Base-by-base conservation (phyloP, 306 rosid species). In the Medicago ruthenica region DNA sequence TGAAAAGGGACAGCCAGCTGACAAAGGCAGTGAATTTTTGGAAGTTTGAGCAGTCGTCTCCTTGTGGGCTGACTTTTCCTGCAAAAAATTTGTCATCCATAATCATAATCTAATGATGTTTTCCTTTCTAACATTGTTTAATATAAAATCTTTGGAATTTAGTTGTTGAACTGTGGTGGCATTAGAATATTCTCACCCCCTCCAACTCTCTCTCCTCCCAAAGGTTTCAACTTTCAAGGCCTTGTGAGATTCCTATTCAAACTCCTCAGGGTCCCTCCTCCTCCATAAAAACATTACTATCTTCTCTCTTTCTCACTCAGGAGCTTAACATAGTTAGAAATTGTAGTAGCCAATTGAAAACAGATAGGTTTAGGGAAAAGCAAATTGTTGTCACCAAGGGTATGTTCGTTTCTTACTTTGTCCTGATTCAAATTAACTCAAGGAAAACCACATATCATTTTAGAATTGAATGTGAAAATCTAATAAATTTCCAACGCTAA, bases 21-120 rank as follows among this genome's bases (percentile, higher is more conserved):
- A 92, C 91, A 87, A 93, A 90, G 84, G 83, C 95, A 89, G 97
- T 93, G 97, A 91, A 93, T 93, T 84, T 91, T 91, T 93, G 81
- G 98, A 87, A 85, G 87, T 84, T 67, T 75, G 98, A 86, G 95
- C 83, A 81, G 86, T 86, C 97, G 93, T 91, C 89, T 74, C 71
- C 68, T 85, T 89, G 88, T 80, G 97, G 82, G 98, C 98, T 93
- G 97, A 93, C 98, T 89, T 93, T 81, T 73, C 78, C 89, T 85
- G 86, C 84, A 73, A 45, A 68, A 34, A 21, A 50, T 60, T 72
- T 61, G 55, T 16, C 68, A 75, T 79, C 85, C 86, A 85, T 93
- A 88, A 93, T 93, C 93, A 93, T 91, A 89, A 87, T 93, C 90
- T 87, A 93, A 93, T 93, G 77, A 93, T 93, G 83, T 87, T 79